phyloP scores from a whole-genome alignment of 176 grass and related monocot species.

The Aegilops longissima region DNA sequence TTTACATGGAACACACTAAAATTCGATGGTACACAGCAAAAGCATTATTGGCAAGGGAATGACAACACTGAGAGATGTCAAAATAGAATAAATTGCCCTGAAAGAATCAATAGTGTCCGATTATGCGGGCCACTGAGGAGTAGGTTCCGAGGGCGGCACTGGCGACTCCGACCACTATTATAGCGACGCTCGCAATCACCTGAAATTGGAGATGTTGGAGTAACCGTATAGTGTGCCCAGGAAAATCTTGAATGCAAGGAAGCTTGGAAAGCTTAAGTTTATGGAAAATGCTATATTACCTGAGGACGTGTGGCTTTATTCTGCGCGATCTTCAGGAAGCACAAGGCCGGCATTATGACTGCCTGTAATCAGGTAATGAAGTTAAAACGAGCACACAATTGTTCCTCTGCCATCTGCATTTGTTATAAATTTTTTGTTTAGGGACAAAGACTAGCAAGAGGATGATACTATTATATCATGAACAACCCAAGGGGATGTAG shows the following conservation, averaged over 20 bases:
- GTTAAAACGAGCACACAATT: neutral
- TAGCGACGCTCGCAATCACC: conserved; percentile 49
- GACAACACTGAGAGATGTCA: neutral
- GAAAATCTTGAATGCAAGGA: neutral
- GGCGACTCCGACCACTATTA: conserved; percentile 52
- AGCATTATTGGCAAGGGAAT: neutral
- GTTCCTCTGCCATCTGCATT: neutral
- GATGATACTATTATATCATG: neutral
- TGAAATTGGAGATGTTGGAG: conserved; percentile 54
- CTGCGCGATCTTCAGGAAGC: conserved; percentile 77
- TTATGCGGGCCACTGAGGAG: conserved; percentile 55
- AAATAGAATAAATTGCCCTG: neutral
- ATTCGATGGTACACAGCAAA: neutral
- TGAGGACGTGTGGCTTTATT: conserved; percentile 71
- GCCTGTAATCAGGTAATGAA: conserved; percentile 45
- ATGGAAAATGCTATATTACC: conserved; percentile 30
- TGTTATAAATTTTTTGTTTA: neutral
- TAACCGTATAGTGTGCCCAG: neutral
- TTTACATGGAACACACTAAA: neutral
- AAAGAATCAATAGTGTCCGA: conserved; percentile 36
- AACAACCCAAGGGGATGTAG: neutral
- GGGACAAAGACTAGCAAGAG: neutral
- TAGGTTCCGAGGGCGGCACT: conserved; percentile 63
- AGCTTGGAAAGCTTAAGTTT: neutral
- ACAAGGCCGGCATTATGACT: conserved; percentile 82